Conservation (phyloP, 495 filamentous ascomycete genomes). For the Penicillium malachiteum region DNA sequence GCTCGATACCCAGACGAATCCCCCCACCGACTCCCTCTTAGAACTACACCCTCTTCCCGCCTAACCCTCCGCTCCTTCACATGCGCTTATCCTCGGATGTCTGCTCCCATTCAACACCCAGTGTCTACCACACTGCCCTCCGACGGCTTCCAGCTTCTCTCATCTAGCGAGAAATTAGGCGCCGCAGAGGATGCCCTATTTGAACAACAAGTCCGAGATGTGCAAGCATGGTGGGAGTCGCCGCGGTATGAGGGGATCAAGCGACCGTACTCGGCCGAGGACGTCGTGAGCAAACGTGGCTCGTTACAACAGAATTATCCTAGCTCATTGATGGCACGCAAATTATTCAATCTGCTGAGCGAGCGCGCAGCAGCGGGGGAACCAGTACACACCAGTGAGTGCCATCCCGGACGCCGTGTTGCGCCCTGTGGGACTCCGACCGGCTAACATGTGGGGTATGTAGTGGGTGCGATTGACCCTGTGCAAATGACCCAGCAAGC, state of each 20-base stretch:
- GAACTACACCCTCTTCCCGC: constrained; percentile 19
- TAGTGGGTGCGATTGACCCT: constrained; percentile 96
- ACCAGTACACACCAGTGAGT: constrained; percentile 87
- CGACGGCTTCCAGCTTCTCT: constrained; percentile 78
- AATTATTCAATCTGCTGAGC: constrained; percentile 85
- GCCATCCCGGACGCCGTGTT: not conserved
- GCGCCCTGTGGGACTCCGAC: not conserved
- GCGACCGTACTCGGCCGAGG: constrained; percentile 83
- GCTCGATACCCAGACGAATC: constrained; percentile 35
- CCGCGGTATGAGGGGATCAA: constrained; percentile 85
- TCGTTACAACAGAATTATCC: constrained; percentile 84
- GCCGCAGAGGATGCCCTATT: constrained; percentile 79
- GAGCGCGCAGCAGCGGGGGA: constrained; percentile 71
- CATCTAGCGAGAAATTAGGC: constrained; percentile 68
- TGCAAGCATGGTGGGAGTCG: constrained; percentile 83
- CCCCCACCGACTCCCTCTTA: constrained; percentile 31
- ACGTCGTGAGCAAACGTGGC: constrained; percentile 90
- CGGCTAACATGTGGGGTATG: constrained; percentile 1
- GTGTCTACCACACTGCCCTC: constrained; percentile 59
- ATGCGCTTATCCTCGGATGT: constrained; percentile 48
- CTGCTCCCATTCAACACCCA: constrained; percentile 47
- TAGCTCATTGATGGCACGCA: constrained; percentile 87
- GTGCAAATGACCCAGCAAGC: constrained; percentile 99
- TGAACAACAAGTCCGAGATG: constrained; percentile 73
- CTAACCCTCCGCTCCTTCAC: constrained; percentile 39